Evolutionary conservation across 2,329 filamentous ascomycete genomes (phyloP).

Genomic region (Talaromyces piceae): DNA sequence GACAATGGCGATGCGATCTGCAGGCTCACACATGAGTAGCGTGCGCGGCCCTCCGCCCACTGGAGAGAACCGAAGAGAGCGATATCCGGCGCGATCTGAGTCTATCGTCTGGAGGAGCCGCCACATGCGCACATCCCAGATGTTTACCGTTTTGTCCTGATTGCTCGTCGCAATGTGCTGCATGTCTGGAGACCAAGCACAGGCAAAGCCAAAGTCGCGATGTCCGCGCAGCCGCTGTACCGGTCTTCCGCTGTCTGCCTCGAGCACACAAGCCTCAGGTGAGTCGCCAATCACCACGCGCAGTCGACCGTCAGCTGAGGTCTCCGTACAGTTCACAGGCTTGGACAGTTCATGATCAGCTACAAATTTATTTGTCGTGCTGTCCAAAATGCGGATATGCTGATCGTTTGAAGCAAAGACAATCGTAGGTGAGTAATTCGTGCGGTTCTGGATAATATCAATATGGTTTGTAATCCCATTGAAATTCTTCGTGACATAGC

Average conservation of each 20-base stretch:
- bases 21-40: slow-evolving; percentile 36
- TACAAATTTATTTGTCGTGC: slow-evolving; percentile 37
- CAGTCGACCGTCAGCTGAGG: slow-evolving; percentile 36
- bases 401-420: slow-evolving; percentile 53
- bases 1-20: slow-evolving; percentile 38
- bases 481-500: slow-evolving; percentile 43
- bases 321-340: slow-evolving; percentile 40
- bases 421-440: slow-evolving; percentile 42
- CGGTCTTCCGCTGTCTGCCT: slow-evolving; percentile 35
- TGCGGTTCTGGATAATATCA: slow-evolving; percentile 44
- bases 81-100: slow-evolving; percentile 39
- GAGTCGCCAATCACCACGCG: slow-evolving; percentile 40
- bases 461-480: slow-evolving; percentile 54
- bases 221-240: slow-evolving; percentile 34
- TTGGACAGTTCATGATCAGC: slow-evolving; percentile 30
- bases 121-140: slow-evolving; percentile 41
- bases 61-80: slow-evolving; percentile 37
- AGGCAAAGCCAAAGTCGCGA: slow-evolving; percentile 39
- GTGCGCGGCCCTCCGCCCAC: slow-evolving; percentile 38
- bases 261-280: slow-evolving; percentile 34
- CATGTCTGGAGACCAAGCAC: slow-evolving; percentile 42
- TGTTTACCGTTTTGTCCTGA: slow-evolving; percentile 40
- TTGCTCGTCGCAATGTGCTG: slow-evolving; percentile 41
- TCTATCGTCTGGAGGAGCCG: slow-evolving; percentile 32
- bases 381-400: slow-evolving; percentile 48